Conservation (phyloP, 495 filamentous ascomycete species). For the Penicillium verhagenii region DNA sequence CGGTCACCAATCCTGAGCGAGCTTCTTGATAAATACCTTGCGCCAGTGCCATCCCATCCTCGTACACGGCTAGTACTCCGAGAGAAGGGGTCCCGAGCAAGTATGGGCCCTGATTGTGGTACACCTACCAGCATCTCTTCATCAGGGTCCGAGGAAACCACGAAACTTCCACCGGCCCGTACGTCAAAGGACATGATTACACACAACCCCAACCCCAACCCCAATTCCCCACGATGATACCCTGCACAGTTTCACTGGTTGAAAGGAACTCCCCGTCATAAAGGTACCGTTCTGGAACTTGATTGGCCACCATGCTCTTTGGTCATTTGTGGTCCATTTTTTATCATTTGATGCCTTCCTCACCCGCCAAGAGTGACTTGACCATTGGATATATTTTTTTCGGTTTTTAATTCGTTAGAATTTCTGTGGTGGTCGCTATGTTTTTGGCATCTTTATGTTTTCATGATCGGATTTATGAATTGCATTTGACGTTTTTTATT, state of each 20-base stretch:
- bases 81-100: conserved; percentile 31
- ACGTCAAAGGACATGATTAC: conserved; percentile 20
- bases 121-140: conserved; percentile 39
- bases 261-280: conserved; percentile 22
- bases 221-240: conserved; percentile 22
- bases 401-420: not conserved
- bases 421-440: not conserved
- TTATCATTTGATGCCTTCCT: not conserved
- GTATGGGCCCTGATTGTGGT: conserved; percentile 31
- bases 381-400: not conserved
- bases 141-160: conserved; percentile 34
- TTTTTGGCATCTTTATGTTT: not conserved
- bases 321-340: conserved; percentile 5
- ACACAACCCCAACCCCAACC: conserved; percentile 1
- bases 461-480: not conserved
- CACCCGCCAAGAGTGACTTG: not conserved
- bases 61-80: conserved; percentile 39
- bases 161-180: conserved; percentile 5
- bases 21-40: conserved; percentile 70
- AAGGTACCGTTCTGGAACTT: conserved; percentile 1
- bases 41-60: conserved; percentile 48
- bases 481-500: not conserved
- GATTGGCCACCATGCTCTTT: not conserved
- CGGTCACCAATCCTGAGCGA: conserved; percentile 68
- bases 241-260: conserved; percentile 18